Base-by-base conservation (phyloP, 2,329 filamentous ascomycete genomes). In the Thelonectria discophora region DNA sequence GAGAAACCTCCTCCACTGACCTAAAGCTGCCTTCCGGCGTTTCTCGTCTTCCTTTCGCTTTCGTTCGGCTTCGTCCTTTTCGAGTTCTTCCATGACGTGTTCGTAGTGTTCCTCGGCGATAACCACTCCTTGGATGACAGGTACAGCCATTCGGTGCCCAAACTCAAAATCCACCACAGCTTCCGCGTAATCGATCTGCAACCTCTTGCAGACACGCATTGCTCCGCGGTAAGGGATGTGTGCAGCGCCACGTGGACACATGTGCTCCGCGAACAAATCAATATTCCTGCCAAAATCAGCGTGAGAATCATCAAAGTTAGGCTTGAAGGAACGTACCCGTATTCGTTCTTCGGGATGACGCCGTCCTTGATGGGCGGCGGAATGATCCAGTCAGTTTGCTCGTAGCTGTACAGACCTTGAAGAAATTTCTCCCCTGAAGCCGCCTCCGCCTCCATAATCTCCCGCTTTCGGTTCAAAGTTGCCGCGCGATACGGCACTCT, bases 91-190 rank as follows among this genome's bases (percentile, higher is more conserved):
- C 74, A 92, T 87, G 1, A 97, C 84, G 34, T 85, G 74, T 15
- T 89, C 87, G 62, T 91, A 86, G 67, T 97, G 85, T 76, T 97
- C 94, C 64, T 88, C 86, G 0, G 94, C 92, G 2, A 97, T 86
- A 0, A 99, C 93, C 0, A 97, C 93, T 1, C 94, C 95, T 55
- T 92, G 90, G 27, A 98, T 90, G 1, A 97, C 88, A 0, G 95
- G 95, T 1, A 98, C 93, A 5, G 95, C 95, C 84, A 95, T 94
- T 62, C 95, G 90, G 69, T 95, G 90, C 0, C 94, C 94, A 74
- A 98, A 99, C 73, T 99, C 95, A 74, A 99, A 99, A 1, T 93
- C 95, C 0, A 94, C 94, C 2, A 97, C 95, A 1, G 95, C 95
- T 77, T 98, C 95, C 0, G 95, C 95, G 69, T 89, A 96, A 73